Evolutionary conservation across 495 filamentous ascomycete species (phyloP).

Genomic region (Penicillium robsamsonii): DNA sequence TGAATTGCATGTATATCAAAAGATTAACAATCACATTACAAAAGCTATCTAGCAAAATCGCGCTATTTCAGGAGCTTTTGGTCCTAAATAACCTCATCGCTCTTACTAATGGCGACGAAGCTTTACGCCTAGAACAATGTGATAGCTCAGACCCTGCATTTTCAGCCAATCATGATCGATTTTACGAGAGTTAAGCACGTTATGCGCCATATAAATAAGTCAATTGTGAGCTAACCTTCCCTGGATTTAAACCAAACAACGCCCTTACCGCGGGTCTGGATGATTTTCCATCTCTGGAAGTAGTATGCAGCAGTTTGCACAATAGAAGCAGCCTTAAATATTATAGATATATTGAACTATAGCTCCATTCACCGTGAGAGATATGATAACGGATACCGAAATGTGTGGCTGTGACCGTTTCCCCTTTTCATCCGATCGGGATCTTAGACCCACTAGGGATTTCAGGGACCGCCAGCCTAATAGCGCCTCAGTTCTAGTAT

Average conservation of each 20-base stretch:
- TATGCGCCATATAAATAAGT: background rate
- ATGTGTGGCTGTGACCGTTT: too few species aligned
- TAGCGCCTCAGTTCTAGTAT: too few species aligned
- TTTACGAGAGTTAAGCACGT: background rate
- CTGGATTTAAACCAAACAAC: background rate
- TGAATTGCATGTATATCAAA: background rate
- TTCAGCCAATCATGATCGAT: background rate
- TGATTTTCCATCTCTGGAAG: background rate
- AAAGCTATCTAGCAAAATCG: background rate
- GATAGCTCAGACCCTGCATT: background rate
- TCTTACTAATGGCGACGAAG: background rate
- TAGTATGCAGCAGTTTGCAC: background rate
- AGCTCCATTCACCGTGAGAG: too few species aligned
- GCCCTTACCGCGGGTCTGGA: background rate
- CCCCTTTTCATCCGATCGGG: too few species aligned
- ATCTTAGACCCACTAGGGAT: too few species aligned
- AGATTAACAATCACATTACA: background rate
- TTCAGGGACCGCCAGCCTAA: too few species aligned
- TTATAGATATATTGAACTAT: too few species aligned
- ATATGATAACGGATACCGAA: too few species aligned
- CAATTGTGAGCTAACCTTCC: background rate
- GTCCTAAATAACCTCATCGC: background rate
- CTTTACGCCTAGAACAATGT: background rate
- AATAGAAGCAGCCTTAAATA: background rate
- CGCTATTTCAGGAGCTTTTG: background rate